Evolutionary conservation across 164 flowering plant genomes (phyloP).

Genomic region (Vitis amurensis): DNA sequence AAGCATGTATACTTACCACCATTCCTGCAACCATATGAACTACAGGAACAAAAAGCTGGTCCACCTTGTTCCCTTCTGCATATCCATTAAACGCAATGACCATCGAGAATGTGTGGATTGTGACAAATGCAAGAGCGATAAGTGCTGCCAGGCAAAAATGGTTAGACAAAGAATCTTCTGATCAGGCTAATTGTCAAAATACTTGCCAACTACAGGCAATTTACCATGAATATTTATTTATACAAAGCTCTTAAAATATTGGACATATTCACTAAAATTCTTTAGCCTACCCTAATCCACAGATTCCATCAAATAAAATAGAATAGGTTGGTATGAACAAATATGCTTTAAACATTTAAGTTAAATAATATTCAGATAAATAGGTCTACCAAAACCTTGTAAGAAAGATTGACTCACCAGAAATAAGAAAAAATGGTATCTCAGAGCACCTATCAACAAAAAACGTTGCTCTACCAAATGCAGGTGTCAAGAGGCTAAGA

Average conservation of each 20-base stretch:
- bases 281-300: background rate
- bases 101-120: slow-evolving; percentile 97
- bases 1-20: slow-evolving; percentile 39
- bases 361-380: background rate
- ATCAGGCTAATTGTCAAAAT: background rate
- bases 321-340: no score
- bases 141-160: slow-evolving; percentile 53
- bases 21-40: slow-evolving; percentile 79
- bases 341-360: background rate
- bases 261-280: background rate
- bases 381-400: background rate
- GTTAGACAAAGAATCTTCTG: slow-evolving; percentile 6
- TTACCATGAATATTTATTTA: background rate
- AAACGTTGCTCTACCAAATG: slow-evolving; percentile 95
- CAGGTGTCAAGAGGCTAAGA: slow-evolving; percentile 86
- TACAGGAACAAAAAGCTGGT: slow-evolving; percentile 74
- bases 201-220: background rate
- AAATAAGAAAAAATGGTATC: slow-evolving; percentile 86
- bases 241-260: no score
- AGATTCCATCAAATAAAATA: background rate
- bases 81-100: slow-evolving; percentile 94
- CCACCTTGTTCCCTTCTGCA: slow-evolving; percentile 68
- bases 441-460: slow-evolving; percentile 74
- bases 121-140: slow-evolving; percentile 84
- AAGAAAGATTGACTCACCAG: slow-evolving; percentile 52